Base-by-base conservation (phyloP, 345 rosid genomes). In the Aquilaria sinensis region DNA sequence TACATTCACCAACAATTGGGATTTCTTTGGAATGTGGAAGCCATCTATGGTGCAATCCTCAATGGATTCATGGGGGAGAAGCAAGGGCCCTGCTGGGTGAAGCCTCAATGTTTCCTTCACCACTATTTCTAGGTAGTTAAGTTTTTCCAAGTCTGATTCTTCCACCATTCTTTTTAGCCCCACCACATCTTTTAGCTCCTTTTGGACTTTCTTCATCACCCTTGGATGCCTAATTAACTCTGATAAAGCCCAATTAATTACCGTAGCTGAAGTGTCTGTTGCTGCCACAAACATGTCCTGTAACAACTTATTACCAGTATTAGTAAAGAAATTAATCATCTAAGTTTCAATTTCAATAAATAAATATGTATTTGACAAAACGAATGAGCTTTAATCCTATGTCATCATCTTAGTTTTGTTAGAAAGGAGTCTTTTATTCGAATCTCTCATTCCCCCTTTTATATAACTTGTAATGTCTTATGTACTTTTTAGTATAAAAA, bases 21-120 rank as follows among this genome's bases (percentile, higher is more conserved):
- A 69, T 4, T 74, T 65, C 45, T 54, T 41, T 0, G 86, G 81
- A 9, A 78, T 67, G 46, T 66, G 53, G 52, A 55, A 70, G 6
- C 76, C 80, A 4, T 68, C 29, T 6, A 82, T 32, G 0, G 31
- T 72, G 69, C 66, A 54, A 15, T 73, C 84, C 48, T 74, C 66
- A 0, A 10, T 34, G 2, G 87, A 61, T 14, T 58, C 69, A 6
- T 63, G 83, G 6, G 79, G 81, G 5, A 67, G 1, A 6, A 76
- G 51, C 32, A 78, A 52, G 6, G 81, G 83, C 12, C 53, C 66
- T 0, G 65, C 70, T 3, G 86, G 81, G 56, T 81, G 86, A 15
- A 81, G 72, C 63, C 83, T 65, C n/a, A 77, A 30, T 51, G 67
- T 60, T 77, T 81, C 85, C 57, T 63, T 81, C 46, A 78, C 57